Evolutionary conservation across 2,329 filamentous ascomycete species (phyloP).

Genomic region (Fusarium ramigenum): DNA sequence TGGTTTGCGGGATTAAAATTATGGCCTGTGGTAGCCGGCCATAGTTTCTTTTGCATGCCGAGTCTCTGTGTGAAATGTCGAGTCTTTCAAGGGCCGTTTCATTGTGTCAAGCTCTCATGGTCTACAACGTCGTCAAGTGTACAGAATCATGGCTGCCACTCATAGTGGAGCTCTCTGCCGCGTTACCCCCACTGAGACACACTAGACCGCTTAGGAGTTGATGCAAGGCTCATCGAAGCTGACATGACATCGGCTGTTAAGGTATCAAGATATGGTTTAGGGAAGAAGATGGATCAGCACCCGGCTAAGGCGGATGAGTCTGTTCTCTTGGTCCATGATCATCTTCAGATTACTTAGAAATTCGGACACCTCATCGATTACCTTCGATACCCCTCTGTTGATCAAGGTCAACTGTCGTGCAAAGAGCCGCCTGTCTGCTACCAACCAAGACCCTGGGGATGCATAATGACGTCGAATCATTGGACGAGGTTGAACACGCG

Average conservation of each 20-base stretch:
- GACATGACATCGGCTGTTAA: not conserved
- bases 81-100: not conserved
- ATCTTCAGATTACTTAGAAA: not conserved
- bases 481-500: conserved; percentile 35
- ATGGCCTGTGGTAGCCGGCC: not conserved
- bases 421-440: conserved; percentile 22
- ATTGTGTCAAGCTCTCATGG: not conserved
- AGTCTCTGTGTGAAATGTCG: not conserved
- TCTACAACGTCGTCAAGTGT: not conserved
- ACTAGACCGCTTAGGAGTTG: conserved; percentile 26
- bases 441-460: conserved; percentile 28
- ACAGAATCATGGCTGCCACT: not conserved
- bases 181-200: conserved; percentile 16
- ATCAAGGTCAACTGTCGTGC: conserved; percentile 23
- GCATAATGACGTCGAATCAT: conserved; percentile 39
- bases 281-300: conserved; percentile 1
- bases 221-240: conserved; percentile 17
- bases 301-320: not conserved
- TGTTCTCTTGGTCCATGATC: not conserved
- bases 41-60: not conserved
- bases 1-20: not conserved
- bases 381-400: not conserved
- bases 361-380: not conserved
- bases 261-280: not conserved
- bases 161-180: not conserved